These are phyloP conservation scores for Aspergillus sp. DNA, from an alignment of 2,329 filamentous ascomycete genomes.

Conservation along the genomic window DNA sequence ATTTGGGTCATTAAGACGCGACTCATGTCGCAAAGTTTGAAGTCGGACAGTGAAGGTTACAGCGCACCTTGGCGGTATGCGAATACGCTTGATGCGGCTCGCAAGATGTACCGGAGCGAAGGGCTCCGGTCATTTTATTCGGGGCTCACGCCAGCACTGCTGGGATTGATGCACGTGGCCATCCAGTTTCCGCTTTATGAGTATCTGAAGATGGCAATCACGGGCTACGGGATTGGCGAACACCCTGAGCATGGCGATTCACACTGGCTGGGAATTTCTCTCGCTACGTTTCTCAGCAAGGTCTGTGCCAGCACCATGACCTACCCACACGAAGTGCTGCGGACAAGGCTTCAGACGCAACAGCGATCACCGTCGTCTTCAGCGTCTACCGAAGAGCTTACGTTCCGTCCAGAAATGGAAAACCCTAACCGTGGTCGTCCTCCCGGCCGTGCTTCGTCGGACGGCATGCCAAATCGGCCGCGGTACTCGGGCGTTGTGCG, in stretches of 20 bases:
- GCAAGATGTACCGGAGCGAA: constrained; percentile 91
- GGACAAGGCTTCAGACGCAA: constrained; percentile 89
- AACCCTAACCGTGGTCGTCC: constrained; percentile 38
- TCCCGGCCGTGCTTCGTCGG: constrained; percentile 41
- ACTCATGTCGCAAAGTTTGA: constrained; percentile 80
- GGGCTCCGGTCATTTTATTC: constrained; percentile 90
- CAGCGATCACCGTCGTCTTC: constrained; percentile 51
- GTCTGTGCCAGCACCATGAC: constrained; percentile 89
- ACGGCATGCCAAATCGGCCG: constrained; percentile 48
- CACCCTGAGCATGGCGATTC: constrained; percentile 52
- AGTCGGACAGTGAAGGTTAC: constrained; percentile 44
- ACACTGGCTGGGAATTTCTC: constrained; percentile 76
- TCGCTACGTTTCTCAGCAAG: constrained; percentile 88
- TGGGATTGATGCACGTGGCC: constrained; percentile 89
- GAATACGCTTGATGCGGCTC: constrained; percentile 80
- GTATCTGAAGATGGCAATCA: constrained; percentile 82
- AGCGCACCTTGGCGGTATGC: constrained; percentile 72
- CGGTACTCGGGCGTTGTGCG: constrained; percentile 69
- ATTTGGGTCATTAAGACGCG: constrained; percentile 99
- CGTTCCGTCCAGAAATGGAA: constrained; percentile 36
- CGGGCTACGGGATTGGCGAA: constrained; percentile 78
- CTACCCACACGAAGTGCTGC: constrained; percentile 93
- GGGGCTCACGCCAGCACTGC: constrained; percentile 79
- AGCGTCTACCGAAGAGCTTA: constrained; percentile 44
- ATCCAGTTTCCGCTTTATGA: constrained; percentile 97